Conservation (phyloP, 139 green algal genomes). For the Astrephomene gubernaculifera region DNA sequence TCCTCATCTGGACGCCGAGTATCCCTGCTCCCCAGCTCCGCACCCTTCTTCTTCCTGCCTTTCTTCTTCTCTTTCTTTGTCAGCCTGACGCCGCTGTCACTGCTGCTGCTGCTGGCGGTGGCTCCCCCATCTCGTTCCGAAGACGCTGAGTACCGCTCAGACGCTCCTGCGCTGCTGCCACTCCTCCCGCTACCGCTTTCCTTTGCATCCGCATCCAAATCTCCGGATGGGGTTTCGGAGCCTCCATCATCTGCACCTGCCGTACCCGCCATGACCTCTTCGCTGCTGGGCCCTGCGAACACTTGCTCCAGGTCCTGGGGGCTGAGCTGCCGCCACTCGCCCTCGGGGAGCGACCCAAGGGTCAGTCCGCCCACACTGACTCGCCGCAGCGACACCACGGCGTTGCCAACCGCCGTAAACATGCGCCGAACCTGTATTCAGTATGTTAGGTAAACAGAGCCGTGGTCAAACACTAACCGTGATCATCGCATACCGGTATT, state of each 20-base stretch:
- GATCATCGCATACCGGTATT: too few species aligned
- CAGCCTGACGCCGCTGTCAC: neutral
- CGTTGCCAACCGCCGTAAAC: constrained; percentile 61
- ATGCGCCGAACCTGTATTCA: constrained; percentile 73
- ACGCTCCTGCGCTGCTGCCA: neutral
- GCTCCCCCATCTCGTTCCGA: neutral
- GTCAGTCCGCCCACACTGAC: constrained; percentile 55
- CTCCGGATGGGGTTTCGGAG: neutral
- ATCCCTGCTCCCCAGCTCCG: too few species aligned
- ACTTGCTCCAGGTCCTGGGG: constrained; percentile 41
- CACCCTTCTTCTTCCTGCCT: neutral
- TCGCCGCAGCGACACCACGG: constrained; percentile 64
- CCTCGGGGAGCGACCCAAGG: constrained; percentile 49
- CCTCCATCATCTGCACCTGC: neutral
- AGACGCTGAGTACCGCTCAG: neutral
- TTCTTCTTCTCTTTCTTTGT: constrained; percentile 46
- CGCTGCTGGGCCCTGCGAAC: constrained; percentile 28
- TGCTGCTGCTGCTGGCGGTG: neutral
- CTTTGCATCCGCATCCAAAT: neutral
- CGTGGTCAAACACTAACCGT: too few species aligned
- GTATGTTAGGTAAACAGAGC: too few species aligned
- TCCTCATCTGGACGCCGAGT: neutral
- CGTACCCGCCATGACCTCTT: constrained; percentile 1
- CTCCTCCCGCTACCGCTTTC: too few species aligned
- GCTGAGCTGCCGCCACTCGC: constrained; percentile 46